Base-by-base conservation (phyloP, 495 filamentous ascomycete species). In the Tuber aestivum region DNA sequence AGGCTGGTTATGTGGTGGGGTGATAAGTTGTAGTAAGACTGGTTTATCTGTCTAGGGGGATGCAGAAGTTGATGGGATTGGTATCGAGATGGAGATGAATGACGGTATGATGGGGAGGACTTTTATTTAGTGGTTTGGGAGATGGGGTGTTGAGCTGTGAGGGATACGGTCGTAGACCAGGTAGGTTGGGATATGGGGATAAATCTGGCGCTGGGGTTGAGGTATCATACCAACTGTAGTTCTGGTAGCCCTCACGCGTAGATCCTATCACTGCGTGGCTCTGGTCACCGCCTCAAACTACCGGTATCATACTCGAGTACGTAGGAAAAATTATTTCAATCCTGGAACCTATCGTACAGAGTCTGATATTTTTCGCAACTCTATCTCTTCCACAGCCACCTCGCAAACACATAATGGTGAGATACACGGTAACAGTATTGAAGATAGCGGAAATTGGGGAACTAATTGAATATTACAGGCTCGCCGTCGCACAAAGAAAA, bases 401-500 rank as follows among this genome's bases (percentile, higher is more conserved):
- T n/a, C n/a, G n/a, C 69, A 71, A 71, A n/a, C 41, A n/a, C 37
- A 71, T 35, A 40, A 41, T 71, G 38, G 38, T 44, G 41, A 40
- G 41, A 41, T 41, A 41, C 35, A 71, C 35, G 23, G 27, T 12
- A n/a, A 41, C 23, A 20, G 18, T 41, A 44, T 44, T 16, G 27
- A 18, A 3, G 4, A 32, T 65, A 65, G 27, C 2, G 32, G 56
- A 65, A 35, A 35, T 20, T 27, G 16, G 27, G 18, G 79, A 75
- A 45, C 72, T 82, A 96, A 97, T 41, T 48, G 10, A 69, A 75
- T 76, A 69, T 27, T n/a, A 44, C 69, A 82, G 95, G 94, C 93
- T 48, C 92, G 90, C 83, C 87, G 87, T 85, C 88, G 93, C 79
- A 90, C 89, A 41, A 98, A 97, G 86, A 97, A 94, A 87, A 91